A percentile compares a stretch with the other conserved stretches of the same genome.
Evolutionary conservation across 257 asterid species (phyloP).

Genomic region (Jasminum sambac): DNA sequence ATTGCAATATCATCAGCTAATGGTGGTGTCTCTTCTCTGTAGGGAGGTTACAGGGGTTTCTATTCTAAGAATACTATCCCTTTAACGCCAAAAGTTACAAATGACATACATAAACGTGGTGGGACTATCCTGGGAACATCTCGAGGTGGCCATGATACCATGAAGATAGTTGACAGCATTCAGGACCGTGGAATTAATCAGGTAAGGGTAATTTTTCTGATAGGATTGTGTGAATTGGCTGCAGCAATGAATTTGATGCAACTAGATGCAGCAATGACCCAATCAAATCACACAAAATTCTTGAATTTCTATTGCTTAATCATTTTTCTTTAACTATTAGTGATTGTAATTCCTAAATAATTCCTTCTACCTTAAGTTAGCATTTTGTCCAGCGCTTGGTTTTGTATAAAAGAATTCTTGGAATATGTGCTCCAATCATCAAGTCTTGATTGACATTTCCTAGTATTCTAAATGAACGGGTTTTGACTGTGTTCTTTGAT

Average conservation of each 20-base stretch:
- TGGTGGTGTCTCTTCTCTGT: conserved; percentile 24
- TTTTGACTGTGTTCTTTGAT: too few species aligned
- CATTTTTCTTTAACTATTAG: too few species aligned
- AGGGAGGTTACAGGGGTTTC: conserved; percentile 65
- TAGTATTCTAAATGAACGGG: too few species aligned
- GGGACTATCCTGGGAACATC: conserved; percentile 93
- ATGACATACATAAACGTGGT: conserved; percentile 95
- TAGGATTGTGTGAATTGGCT: conserved; percentile 13
- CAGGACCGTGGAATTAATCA: conserved; percentile 96
- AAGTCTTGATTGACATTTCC: too few species aligned
- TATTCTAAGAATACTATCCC: conserved; percentile 50
- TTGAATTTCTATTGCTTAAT: too few species aligned
- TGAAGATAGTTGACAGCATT: conserved; percentile 88
- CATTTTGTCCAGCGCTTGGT: too few species aligned
- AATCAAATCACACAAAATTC: too few species aligned
- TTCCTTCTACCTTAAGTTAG: too few species aligned
- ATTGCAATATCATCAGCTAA: conserved; percentile 11
- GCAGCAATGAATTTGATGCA: not conserved
- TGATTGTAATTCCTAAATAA: too few species aligned
- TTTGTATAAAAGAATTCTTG: too few species aligned
- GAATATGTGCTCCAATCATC: too few species aligned
- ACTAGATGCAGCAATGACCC: too few species aligned
- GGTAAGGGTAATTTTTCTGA: conserved; percentile 34
- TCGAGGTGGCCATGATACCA: conserved; percentile 92
- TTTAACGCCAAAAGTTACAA: conserved; percentile 53